These are phyloP conservation scores for Diaporthe destruens DNA, from an alignment of 2,329 filamentous ascomycete genomes.

Conservation along the genomic window DNA sequence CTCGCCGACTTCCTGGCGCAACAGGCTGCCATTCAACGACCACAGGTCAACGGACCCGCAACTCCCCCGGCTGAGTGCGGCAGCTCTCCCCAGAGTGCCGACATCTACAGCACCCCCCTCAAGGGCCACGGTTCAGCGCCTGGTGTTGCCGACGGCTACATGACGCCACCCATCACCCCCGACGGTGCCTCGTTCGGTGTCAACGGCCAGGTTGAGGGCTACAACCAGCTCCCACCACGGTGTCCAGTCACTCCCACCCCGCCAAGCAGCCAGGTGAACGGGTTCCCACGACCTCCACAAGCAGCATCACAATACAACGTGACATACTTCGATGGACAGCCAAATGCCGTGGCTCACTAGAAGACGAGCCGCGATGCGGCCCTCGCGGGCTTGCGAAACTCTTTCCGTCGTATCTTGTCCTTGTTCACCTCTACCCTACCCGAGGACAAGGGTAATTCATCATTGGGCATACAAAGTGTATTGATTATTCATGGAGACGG, in stretches of 20 bases:
- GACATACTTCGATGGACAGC: constrained; percentile 59
- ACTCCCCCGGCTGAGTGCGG: constrained; percentile 69
- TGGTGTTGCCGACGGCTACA: constrained; percentile 78
- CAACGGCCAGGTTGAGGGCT: constrained; percentile 60
- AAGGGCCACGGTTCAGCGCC: constrained; percentile 76
- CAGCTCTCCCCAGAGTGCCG: constrained; percentile 63
- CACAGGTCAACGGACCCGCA: constrained; percentile 63
- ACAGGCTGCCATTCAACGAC: constrained; percentile 68
- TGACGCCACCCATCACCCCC: constrained; percentile 88
- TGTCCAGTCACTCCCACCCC: constrained; percentile 75
- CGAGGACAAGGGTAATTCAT: constrained; percentile 39
- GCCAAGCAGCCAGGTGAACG: constrained; percentile 54
- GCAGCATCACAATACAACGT: constrained; percentile 59
- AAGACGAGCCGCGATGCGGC: constrained; percentile 38
- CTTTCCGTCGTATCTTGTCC: constrained; percentile 38
- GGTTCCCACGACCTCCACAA: constrained; percentile 55
- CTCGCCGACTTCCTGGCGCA: constrained; percentile 71
- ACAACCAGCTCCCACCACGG: constrained; percentile 61
- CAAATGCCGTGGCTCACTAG: constrained; percentile 45
- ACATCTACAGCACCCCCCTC: constrained; percentile 82
- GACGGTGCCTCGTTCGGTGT: constrained; percentile 72
- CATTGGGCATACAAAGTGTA: constrained; percentile 41
- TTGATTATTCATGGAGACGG: constrained; percentile 39
- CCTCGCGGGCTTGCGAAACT: constrained; percentile 37
- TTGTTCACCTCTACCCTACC: constrained; percentile 26